phyloP scores from a whole-genome alignment of 371 early-diverging fungal genomes.

The Syncephalastrum contaminatum region DNA sequence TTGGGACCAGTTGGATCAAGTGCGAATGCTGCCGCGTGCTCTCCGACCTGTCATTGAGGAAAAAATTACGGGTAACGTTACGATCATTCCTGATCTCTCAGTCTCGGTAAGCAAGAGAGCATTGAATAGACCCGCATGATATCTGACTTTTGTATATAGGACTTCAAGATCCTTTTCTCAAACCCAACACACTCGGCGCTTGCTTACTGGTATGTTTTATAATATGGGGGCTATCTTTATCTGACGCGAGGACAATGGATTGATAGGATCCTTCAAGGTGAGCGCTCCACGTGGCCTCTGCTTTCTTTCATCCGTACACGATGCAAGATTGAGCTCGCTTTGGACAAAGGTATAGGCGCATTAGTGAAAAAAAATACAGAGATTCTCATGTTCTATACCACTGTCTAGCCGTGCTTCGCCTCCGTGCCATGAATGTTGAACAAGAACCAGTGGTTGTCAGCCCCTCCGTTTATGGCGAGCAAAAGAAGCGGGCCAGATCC shows the following conservation, averaged over 20 bases:
- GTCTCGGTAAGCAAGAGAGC: slow-evolving; percentile 33
- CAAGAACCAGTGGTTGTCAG: slow-evolving; percentile 34
- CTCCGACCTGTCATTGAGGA: slow-evolving; percentile 59
- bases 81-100: slow-evolving; percentile 56
- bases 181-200: slow-evolving; percentile 72
- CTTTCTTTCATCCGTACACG: slow-evolving; percentile 70
- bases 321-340: slow-evolving; percentile 72
- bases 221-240: not conserved
- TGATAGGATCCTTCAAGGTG: slow-evolving; percentile 72
- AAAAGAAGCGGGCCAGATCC: slow-evolving; percentile 40
- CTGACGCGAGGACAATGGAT: not conserved
- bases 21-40: slow-evolving; percentile 57
- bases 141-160: slow-evolving; percentile 27
- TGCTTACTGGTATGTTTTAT: slow-evolving; percentile 57
- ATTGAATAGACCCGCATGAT: not conserved
- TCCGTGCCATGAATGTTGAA: slow-evolving; percentile 41
- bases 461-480: slow-evolving; percentile 19
- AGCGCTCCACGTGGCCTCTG: slow-evolving; percentile 83
- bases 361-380: no score
- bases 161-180: slow-evolving; percentile 71
- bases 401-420: slow-evolving; percentile 32
- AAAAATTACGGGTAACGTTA: slow-evolving; percentile 69
- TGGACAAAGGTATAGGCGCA: slow-evolving; percentile 53
- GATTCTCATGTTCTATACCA: not conserved
- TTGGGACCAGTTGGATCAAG: slow-evolving; percentile 50